These are phyloP conservation scores for Fonsecaea pugnacius DNA, from an alignment of 2,329 filamentous ascomycete species.

Conservation along the genomic window DNA sequence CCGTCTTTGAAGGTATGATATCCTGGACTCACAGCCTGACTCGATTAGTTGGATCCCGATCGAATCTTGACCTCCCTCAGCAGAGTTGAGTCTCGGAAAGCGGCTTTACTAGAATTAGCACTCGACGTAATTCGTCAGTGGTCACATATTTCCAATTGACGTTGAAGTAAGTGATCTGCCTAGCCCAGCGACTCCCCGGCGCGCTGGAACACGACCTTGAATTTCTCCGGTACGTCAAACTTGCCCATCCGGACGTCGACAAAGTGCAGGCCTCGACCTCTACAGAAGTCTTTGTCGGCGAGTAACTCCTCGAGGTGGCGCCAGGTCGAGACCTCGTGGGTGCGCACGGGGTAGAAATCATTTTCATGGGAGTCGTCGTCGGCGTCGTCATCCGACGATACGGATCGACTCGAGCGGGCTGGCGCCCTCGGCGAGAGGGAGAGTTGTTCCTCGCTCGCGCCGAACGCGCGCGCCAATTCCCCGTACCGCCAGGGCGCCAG, in stretches of 20 bases:
- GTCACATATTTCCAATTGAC: no score
- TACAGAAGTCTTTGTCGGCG: slow-evolving; percentile 64
- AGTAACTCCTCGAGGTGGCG: slow-evolving; percentile 70
- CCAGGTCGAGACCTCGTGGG: slow-evolving; percentile 69
- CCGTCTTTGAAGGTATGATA: no score
- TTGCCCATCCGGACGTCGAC: slow-evolving; percentile 82
- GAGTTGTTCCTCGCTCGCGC: slow-evolving; percentile 55
- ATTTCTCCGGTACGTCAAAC: slow-evolving; percentile 69
- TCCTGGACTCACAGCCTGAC: no score
- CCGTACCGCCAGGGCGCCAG: slow-evolving; percentile 75
- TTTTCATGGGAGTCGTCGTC: slow-evolving; percentile 42
- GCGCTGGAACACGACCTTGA: slow-evolving; percentile 24
- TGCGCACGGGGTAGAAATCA: slow-evolving; percentile 24
- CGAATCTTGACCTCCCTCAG: no score
- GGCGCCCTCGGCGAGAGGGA: no score
- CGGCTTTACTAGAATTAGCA: no score
- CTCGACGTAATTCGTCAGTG: no score
- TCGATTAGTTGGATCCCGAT: no score
- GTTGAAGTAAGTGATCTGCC: background rate
- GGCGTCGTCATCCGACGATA: no score
- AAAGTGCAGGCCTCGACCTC: slow-evolving; percentile 62
- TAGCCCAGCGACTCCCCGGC: slow-evolving; percentile 29
- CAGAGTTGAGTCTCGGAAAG: no score
- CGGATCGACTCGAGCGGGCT: no score
- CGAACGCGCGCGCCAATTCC: slow-evolving; percentile 70